Evolutionary conservation across 495 filamentous ascomycete species (phyloP), one percentile per base, ranked within the genome.

Genomic region (Schizothecium vesticola): DNA sequence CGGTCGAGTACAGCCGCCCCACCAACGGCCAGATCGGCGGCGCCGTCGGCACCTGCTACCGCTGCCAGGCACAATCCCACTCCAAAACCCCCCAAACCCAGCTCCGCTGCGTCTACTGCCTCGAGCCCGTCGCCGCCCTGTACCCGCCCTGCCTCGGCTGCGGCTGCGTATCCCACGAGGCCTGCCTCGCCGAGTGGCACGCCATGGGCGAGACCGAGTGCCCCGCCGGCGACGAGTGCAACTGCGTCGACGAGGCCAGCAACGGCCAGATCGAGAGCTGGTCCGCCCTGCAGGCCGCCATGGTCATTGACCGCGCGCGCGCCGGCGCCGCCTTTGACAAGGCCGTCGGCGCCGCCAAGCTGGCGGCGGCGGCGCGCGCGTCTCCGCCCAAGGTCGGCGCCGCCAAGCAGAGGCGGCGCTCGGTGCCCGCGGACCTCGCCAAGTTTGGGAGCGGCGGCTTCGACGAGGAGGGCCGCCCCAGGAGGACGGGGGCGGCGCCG

Each of bases 141-240:
- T 90, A 87, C 73, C 77, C 82, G 5, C 80, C 87, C 7, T 90
- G 88, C 70, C 75, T 89, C 7, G 77, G 76, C 61, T 90, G 88
- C 68, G 88, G 88, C n/a, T 88, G 88, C 68, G 84, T 83, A 13
- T 79, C 78, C 16, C 88, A 90, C 74, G 82, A 86, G 26, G 67
- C 72, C 12, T 87, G 84, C 70, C 77, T 88, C n/a, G 74, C 79
- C 63, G 77, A 83, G 72, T 83, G 85, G 79, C 79, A 88, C 70
- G 78, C 73, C 23, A 76, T 78, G 24, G 82, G 81, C 29, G 79
- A 81, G 63, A 78, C 71, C 3, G 77, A 83, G 56, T 84, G 82
- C 29, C 81, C 81, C 0, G 82, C 78, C 0, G 82, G 82, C 24
- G 81, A 84, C 65, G 82, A 84, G 62, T 84, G 82, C 64, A 69